Evolutionary conservation across 257 asterid species (phyloP), one percentile per base, ranked within the genome.

Genomic region (Salvia miltiorrhiza): DNA sequence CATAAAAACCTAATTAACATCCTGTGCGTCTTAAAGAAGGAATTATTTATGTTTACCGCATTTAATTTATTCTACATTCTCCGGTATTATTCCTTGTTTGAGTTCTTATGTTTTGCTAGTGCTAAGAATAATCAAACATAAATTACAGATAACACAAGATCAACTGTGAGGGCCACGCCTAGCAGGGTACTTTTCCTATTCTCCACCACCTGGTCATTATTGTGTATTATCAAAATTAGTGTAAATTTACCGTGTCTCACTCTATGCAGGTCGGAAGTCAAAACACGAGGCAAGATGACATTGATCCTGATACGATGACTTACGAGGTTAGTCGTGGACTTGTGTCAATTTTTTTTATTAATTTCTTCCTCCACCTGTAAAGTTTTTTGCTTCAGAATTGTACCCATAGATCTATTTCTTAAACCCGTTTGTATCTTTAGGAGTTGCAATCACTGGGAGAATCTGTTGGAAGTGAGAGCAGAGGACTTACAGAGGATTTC

Each of bases 391-490:
- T 71, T 53, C 47, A 49, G 26, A 41, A 13, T 47, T 50, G 9
- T 11, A 23, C 14, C n/a, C 6, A 35, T 52, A 30, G 9, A 19
- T n/a, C 13, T 24, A 12, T 5, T 52, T 61, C 52, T 26, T 59
- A 5, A 69, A 67, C 55, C 24, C 69, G 24, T 44, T 64, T 73
- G 55, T 28, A 59, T 56, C 64, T 45, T 57, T 56, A 93, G 99
- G 96, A 93, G 76, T 77, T 88, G 82, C 97, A 84, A 76, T 72
- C 77, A 23, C 86, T 90, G 39, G 97, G 96, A 65, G 97, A 90
- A 49, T 79, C 89, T 50, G 78, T 87, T 65, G 97, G 97, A 70
- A 81, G 73, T 20, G 88, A 85, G 80, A 83, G 79, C 86, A 87
- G 72, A 80, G 98, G 98, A 65, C 90, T 88, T 69, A 59, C 96